Conservation (phyloP, 306 rosid species). For the Lablab purpureus region DNA sequence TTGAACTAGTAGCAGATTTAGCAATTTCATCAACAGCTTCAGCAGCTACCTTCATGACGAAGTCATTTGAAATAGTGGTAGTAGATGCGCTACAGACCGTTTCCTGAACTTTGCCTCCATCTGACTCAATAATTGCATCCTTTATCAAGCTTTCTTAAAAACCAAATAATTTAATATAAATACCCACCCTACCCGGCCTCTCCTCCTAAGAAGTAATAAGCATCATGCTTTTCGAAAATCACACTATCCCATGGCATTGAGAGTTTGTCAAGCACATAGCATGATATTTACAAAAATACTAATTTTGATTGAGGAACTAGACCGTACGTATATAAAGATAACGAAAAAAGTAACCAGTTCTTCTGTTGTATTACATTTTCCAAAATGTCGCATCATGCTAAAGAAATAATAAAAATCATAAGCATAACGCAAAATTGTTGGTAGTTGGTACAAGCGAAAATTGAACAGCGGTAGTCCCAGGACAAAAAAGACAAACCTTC, state of each 20-base stretch:
- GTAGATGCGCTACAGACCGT: slow-evolving; percentile 50
- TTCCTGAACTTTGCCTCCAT: slow-evolving; percentile 51
- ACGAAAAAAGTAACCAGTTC: slow-evolving; percentile 15
- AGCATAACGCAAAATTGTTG: not conserved
- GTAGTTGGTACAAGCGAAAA: slow-evolving; percentile 4
- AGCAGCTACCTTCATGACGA: slow-evolving; percentile 46
- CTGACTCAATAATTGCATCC: slow-evolving; percentile 51
- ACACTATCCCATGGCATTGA: not conserved
- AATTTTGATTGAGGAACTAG: not conserved
- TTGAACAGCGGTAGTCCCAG: not conserved
- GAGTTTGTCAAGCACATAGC: slow-evolving; percentile 10
- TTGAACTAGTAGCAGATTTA: slow-evolving; percentile 48
- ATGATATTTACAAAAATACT: slow-evolving; percentile 21
- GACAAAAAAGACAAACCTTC: slow-evolving; percentile 59
- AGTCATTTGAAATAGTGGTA: slow-evolving; percentile 48
- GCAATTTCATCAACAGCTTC: slow-evolving; percentile 50
- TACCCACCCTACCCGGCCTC: not conserved
- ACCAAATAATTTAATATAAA: slow-evolving; percentile 27
- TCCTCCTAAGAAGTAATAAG: slow-evolving; percentile 9
- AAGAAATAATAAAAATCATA: slow-evolving; percentile 12
- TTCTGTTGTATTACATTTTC: slow-evolving; percentile 3
- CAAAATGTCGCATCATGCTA: not conserved
- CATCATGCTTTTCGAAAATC: slow-evolving; percentile 19
- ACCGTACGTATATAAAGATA: slow-evolving; percentile 12
- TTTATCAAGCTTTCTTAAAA: slow-evolving; percentile 48